These are phyloP conservation scores for Citrus maxima DNA, from an alignment of 345 rosid genomes.

Conservation along the genomic window DNA sequence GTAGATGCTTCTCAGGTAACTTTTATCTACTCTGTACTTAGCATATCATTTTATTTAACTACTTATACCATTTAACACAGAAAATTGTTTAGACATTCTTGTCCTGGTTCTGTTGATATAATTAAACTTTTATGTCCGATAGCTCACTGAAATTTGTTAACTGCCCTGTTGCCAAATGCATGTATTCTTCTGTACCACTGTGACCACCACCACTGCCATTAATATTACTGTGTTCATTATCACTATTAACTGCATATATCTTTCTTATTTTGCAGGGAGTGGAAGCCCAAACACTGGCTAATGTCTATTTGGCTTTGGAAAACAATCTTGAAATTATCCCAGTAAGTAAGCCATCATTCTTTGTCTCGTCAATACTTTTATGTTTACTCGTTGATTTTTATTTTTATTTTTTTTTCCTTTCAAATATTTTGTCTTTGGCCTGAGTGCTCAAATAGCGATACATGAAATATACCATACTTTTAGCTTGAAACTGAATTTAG, in stretches of 20 bases:
- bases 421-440: neutral
- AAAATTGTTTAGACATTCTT: neutral
- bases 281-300: constrained; percentile 97
- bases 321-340: constrained; percentile 95
- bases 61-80: neutral
- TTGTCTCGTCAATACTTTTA: neutral
- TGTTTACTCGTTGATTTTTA: neutral
- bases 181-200: neutral
- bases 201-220: neutral
- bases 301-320: constrained; percentile 92
- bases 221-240: too few species aligned
- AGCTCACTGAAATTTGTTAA: neutral
- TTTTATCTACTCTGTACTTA: neutral
- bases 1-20: constrained; percentile 99
- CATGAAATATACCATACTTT: neutral
- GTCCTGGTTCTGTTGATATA: neutral
- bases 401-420: neutral
- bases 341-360: constrained; percentile 46
- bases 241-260: neutral
- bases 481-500: neutral
- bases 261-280: constrained; percentile 63
- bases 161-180: neutral
- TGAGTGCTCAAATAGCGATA: neutral
- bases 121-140: neutral
- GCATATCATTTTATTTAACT: neutral